Percentiles rank a stretch among this genome's conserved stretches.
These are phyloP conservation scores for Mollisia scopiformis DNA, from an alignment of 2,329 filamentous ascomycete species.

Conservation along the genomic window DNA sequence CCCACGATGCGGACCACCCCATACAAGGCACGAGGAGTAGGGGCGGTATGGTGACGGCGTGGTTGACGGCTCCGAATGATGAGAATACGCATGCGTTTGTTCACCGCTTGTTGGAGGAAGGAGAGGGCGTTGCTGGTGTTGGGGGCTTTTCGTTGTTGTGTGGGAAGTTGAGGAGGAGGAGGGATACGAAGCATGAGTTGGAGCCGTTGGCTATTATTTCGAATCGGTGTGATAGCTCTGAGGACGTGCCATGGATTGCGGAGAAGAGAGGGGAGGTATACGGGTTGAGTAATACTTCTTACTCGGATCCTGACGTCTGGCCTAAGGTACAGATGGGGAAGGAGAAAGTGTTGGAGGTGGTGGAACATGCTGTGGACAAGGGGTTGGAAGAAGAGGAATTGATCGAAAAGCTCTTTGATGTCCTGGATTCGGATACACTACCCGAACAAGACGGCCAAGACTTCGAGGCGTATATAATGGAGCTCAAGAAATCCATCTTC, in stretches of 20 bases:
- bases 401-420: slow-evolving; percentile 51
- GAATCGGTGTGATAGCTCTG: slow-evolving; percentile 57
- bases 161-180: slow-evolving; percentile 54
- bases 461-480: slow-evolving; percentile 56
- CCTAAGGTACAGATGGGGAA: slow-evolving; percentile 60
- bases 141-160: slow-evolving; percentile 71
- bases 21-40: slow-evolving; percentile 59
- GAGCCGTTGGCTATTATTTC: slow-evolving; percentile 63
- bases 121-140: slow-evolving; percentile 58
- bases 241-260: slow-evolving; percentile 61
- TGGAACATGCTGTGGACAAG: slow-evolving; percentile 46
- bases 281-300: slow-evolving; percentile 66
- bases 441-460: slow-evolving; percentile 41
- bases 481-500: slow-evolving; percentile 63
- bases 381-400: slow-evolving; percentile 49
- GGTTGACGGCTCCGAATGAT: slow-evolving; percentile 55
- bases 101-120: slow-evolving; percentile 52
- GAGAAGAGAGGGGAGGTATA: slow-evolving; percentile 54
- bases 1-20: slow-evolving; percentile 53
- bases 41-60: slow-evolving; percentile 66
- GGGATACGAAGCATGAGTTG: slow-evolving; percentile 29
- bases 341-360: slow-evolving; percentile 37
- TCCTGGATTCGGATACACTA: slow-evolving; percentile 62
- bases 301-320: slow-evolving; percentile 57
- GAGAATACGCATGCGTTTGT: slow-evolving; percentile 55